A percentile compares a stretch with the other conserved stretches of the same genome.
These are phyloP conservation scores for Scheffersomyces coipomensis DNA, from an alignment of 805 yeast species.

Conservation along the genomic window DNA sequence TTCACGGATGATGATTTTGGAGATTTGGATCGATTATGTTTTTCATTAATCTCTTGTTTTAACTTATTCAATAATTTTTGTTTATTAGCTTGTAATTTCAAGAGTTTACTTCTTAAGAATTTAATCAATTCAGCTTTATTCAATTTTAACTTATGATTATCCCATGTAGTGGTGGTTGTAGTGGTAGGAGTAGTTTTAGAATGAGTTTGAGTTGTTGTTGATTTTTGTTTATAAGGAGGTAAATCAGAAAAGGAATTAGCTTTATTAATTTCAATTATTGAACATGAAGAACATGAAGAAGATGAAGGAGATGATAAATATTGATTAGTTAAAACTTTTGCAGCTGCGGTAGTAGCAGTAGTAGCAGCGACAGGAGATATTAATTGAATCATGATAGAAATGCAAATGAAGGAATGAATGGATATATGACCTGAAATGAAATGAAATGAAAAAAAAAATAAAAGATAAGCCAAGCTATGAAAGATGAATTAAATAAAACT, in stretches of 20 bases:
- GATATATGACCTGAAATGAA: no score
- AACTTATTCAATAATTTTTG: not conserved
- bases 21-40: no score
- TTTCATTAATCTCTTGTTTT: not conserved
- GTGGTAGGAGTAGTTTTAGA: not conserved
- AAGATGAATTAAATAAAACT: no score
- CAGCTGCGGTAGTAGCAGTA: no score
- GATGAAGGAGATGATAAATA: not conserved
- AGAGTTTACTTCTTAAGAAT: not conserved
- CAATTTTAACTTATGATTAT: not conserved
- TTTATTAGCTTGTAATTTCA: not conserved
- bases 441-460: no score
- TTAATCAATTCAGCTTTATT: not conserved
- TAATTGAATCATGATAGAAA: not conserved
- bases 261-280: no score
- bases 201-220: not conserved
- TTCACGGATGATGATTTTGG: no score
- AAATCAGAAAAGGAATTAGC: not conserved
- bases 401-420: no score
- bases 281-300: no score
- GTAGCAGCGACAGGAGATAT: not conserved
- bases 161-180: not conserved
- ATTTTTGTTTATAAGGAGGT: not conserved
- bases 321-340: no score
- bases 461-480: no score